Base-by-base conservation (phyloP, 2,329 filamentous ascomycete genomes). In the Coniochaeta sp. region DNA sequence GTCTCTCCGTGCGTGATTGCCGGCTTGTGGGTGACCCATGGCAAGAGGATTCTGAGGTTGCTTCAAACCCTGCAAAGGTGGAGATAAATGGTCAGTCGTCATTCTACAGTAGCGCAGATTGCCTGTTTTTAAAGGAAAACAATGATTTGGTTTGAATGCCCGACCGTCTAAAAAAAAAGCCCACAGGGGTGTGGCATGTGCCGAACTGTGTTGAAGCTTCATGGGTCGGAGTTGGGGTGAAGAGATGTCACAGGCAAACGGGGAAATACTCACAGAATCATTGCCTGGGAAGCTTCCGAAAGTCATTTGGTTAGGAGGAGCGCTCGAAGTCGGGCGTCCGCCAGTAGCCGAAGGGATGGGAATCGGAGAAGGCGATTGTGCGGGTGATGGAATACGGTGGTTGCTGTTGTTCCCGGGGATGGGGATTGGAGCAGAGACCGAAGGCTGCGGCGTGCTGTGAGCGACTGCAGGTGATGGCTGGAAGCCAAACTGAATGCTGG, bases 281-380 rank as follows among this genome's bases (percentile, higher is more conserved):
- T 95, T 88, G 63, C 84, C 85, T 61, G 80, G 83, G 60, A 92
- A 85, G 71, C 87, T 91, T 58, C 91, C 91, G 74, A 96, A 96
- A 50, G 89, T 81, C 68, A 86, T 84, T 63, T 83, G 30, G 14
- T 22, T 22, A 85, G 46, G 69, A 81, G 59, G 86, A 83, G 58
- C 84, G 84, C 59, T 85, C 78, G 57, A 90, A 79, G 57, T 81
- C 81, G 30, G 89, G 86, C 42, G 91, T 90, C 60, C 91, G 91
- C 63, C 90, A 89, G 60, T 91, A 90, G 63, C 91, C 94, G 63
- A 85, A 88, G 30, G 86, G 85, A 69, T 92, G 89, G 94, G 92
- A 61, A 97, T 97, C 4, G 94, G 94, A 38, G 89, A 92, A 4
- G 94, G 94, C 45, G 92, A 96, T 60, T 87, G 86, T 48, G 88